Evolutionary conservation across 176 grass and related monocot genomes (phyloP).

Genomic region (Zoysia japonica): DNA sequence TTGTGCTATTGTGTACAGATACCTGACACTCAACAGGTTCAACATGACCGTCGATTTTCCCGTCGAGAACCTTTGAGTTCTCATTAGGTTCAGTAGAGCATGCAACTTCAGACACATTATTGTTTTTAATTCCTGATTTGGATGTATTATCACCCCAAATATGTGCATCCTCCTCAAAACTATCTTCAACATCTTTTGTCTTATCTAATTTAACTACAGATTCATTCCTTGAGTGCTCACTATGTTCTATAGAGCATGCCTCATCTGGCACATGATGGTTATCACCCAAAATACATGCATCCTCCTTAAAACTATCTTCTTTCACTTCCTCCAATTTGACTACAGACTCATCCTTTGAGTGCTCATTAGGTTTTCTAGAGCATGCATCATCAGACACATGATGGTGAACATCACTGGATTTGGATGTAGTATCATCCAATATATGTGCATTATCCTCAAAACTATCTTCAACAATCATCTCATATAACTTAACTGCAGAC

Average conservation of each 20-base stretch:
- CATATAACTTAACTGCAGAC: slow-evolving; percentile 33
- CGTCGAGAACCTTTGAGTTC: slow-evolving; percentile 34
- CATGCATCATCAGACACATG: slow-evolving; percentile 40
- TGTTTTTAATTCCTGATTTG: slow-evolving; percentile 24
- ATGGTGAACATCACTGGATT: slow-evolving; percentile 28
- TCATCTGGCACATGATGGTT: slow-evolving; percentile 38
- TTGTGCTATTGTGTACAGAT: slow-evolving; percentile 27
- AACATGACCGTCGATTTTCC: slow-evolving; percentile 35
- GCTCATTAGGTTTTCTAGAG: slow-evolving; percentile 41
- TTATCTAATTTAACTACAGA: slow-evolving; percentile 32
- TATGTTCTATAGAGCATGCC: slow-evolving; percentile 43
- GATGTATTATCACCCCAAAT: slow-evolving; percentile 7
- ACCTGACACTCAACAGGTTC: slow-evolving; percentile 34
- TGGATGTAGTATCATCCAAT: slow-evolving; percentile 5
- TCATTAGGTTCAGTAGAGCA: slow-evolving; percentile 43
- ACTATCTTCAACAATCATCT: slow-evolving; percentile 65
- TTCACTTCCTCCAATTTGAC: slow-evolving; percentile 36
- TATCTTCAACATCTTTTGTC: slow-evolving; percentile 58
- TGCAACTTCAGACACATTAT: slow-evolving; percentile 40
- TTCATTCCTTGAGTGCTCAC: slow-evolving; percentile 15
- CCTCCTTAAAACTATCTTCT: slow-evolving; percentile 85
- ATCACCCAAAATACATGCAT: slow-evolving; percentile 29
- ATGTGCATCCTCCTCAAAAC: slow-evolving; percentile 72
- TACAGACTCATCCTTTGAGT: slow-evolving; percentile 33
- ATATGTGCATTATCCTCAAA: slow-evolving; percentile 69